Evolutionary conservation across 2,329 filamentous ascomycete genomes (phyloP).

Genomic region (Rosellinia necatrix): DNA sequence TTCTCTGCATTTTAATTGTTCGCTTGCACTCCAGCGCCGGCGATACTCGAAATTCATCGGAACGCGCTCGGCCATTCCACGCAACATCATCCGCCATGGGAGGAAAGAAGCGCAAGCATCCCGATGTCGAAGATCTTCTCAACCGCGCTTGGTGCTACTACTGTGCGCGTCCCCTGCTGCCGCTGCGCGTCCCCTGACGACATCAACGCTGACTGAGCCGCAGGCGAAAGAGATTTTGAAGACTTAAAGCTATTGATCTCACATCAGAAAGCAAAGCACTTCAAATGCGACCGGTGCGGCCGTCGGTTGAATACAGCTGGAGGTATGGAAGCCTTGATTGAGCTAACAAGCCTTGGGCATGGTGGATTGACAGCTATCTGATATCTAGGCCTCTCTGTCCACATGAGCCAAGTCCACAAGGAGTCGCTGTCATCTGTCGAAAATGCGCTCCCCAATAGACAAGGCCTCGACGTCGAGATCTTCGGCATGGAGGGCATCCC

Average conservation of each 20-base stretch:
- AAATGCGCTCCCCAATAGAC: conserved; percentile 86
- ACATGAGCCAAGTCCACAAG: conserved; percentile 99
- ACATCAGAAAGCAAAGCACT: conserved; percentile 99
- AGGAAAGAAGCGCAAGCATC: conserved; percentile 88
- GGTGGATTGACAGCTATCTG: conserved; percentile 2
- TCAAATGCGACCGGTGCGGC: conserved; percentile 92
- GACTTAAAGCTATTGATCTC: conserved; percentile 95
- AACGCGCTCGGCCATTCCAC: neutral
- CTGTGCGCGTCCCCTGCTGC: conserved; percentile 58
- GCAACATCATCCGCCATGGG: conserved; percentile 60
- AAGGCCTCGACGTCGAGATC: conserved; percentile 89
- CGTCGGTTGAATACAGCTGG: conserved; percentile 91
- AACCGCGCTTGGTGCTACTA: conserved; percentile 96
- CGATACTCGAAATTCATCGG: too few relatives aligned
- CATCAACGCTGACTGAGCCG: conserved; percentile 33
- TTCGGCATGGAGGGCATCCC: conserved; percentile 98
- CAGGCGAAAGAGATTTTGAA: conserved; percentile 92
- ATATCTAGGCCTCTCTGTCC: conserved; percentile 79
- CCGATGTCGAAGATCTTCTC: conserved; percentile 86
- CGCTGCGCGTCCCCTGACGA: neutral
- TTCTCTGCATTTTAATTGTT: too few relatives aligned
- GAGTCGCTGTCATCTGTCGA: conserved; percentile 86
- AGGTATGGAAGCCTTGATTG: conserved; percentile 59
- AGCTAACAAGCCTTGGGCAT: neutral
- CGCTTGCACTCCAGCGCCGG: too few relatives aligned